A percentile compares a stretch with the other conserved stretches of the same genome.
Conservation (phyloP, 768 basidiomycete genomes). For the Russula sp. region DNA sequence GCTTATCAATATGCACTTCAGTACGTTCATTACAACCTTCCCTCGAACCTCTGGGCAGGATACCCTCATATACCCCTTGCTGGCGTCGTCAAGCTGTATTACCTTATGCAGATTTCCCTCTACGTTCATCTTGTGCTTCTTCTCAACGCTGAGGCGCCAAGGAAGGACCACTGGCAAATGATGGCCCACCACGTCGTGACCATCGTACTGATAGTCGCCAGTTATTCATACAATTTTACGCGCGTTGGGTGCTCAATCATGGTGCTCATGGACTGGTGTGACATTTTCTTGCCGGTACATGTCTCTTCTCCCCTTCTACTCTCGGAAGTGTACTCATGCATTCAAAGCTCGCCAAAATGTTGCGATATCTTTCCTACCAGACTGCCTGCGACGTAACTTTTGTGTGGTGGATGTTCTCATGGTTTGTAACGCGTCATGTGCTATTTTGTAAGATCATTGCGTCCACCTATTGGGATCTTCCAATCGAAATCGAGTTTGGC, state of each 20-base stretch:
- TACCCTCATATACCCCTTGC: slow-evolving; percentile 82
- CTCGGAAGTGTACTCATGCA: neutral
- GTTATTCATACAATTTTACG: slow-evolving; percentile 80
- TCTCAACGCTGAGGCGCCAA: slow-evolving; percentile 83
- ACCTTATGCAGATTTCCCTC: slow-evolving; percentile 78
- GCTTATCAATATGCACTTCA: slow-evolving; percentile 30
- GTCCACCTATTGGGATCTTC: slow-evolving; percentile 47
- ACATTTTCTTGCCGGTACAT: slow-evolving; percentile 79
- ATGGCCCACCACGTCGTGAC: slow-evolving; percentile 93
- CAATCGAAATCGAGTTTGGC: slow-evolving; percentile 39
- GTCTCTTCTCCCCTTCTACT: neutral
- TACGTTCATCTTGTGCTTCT: slow-evolving; percentile 90
- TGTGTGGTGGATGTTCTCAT: slow-evolving; percentile 75
- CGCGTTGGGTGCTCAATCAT: slow-evolving; percentile 86
- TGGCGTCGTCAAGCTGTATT: slow-evolving; percentile 83
- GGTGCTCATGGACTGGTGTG: slow-evolving; percentile 90
- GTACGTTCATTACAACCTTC: slow-evolving; percentile 75
- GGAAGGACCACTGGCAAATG: slow-evolving; percentile 96
- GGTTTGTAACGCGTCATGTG: slow-evolving; percentile 86
- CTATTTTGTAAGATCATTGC: slow-evolving; percentile 68
- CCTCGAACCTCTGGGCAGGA: slow-evolving; percentile 63
- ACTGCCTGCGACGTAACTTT: slow-evolving; percentile 69
- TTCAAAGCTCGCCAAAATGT: slow-evolving; percentile 83
- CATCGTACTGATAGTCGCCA: slow-evolving; percentile 62
- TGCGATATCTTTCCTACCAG: slow-evolving; percentile 68